These are phyloP conservation scores for Parastagonospora avenae DNA, from an alignment of 2,329 filamentous ascomycete genomes.

Conservation along the genomic window DNA sequence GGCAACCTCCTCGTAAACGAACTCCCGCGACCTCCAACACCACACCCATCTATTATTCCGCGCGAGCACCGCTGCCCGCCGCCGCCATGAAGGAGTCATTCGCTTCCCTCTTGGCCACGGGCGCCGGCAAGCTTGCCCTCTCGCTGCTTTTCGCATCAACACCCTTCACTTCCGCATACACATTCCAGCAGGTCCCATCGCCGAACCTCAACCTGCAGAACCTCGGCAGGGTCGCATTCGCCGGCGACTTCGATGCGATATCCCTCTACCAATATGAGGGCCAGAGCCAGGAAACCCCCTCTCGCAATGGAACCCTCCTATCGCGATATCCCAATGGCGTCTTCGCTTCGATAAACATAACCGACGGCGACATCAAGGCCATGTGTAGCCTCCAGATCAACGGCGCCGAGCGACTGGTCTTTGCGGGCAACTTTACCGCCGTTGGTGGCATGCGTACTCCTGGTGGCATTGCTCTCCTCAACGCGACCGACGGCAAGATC, in stretches of 20 bases:
- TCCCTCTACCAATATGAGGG: conserved; percentile 86
- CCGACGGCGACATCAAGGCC: conserved; percentile 82
- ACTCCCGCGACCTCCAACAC: conserved; percentile 2
- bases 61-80: conserved; percentile 22
- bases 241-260: conserved; percentile 88
- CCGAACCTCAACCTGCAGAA: conserved; percentile 77
- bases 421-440: conserved; percentile 96
- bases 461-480: conserved; percentile 78
- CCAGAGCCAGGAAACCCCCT: conserved; percentile 72
- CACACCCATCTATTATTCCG: conserved; percentile 25
- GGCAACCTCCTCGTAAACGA: conserved; percentile 19
- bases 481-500: conserved; percentile 72
- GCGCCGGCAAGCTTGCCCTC: conserved; percentile 44
- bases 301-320: conserved; percentile 79
- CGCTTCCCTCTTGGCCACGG: conserved; percentile 45
- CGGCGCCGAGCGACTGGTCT: conserved; percentile 74
- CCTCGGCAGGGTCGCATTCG: conserved; percentile 82
- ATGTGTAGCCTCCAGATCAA: conserved; percentile 82
- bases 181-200: conserved; percentile 66
- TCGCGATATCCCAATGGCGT: conserved; percentile 83
- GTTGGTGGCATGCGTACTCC: conserved; percentile 76
- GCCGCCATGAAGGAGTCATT: conserved; percentile 45
- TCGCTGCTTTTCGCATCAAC: conserved; percentile 40
- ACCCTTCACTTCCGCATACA: conserved; percentile 39
- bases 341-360: conserved; percentile 73